These are phyloP conservation scores for Recurvomyces mirabilis DNA, from an alignment of 495 filamentous ascomycete genomes.

Conservation along the genomic window DNA sequence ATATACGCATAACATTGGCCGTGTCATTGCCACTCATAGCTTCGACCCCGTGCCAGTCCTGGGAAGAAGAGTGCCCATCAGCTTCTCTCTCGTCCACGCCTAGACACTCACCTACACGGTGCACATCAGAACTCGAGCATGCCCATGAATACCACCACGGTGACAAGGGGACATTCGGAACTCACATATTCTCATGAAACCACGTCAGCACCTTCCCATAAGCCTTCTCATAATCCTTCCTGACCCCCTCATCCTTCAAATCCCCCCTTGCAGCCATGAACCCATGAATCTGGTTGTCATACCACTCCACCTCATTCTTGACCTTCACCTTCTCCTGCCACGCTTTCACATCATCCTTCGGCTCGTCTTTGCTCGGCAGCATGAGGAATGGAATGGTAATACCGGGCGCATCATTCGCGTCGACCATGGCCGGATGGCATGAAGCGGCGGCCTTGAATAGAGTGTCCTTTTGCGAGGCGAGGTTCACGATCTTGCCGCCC, in stretches of 20 bases:
- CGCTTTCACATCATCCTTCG: constrained; percentile 58
- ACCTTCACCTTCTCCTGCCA: constrained; percentile 57
- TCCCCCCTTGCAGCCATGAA: constrained; percentile 76
- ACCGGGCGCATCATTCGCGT: constrained; percentile 48
- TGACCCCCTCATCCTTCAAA: constrained; percentile 53
- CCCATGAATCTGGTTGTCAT: constrained; percentile 71
- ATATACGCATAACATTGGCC: no score
- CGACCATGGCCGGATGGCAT: constrained; percentile 81
- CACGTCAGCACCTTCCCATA: constrained; percentile 67
- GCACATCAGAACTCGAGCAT: no score
- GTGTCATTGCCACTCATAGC: no score
- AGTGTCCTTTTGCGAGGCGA: constrained; percentile 46
- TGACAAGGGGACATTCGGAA: no score
- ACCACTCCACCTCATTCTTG: constrained; percentile 69
- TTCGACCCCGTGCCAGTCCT: no score
- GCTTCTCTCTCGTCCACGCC: no score
- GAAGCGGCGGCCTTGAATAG: constrained; percentile 60
- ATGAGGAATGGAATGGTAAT: constrained; percentile 33
- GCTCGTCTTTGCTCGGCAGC: constrained; percentile 34
- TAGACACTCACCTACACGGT: no score
- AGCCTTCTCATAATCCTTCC: constrained; percentile 66
- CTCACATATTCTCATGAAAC: constrained; percentile 61
- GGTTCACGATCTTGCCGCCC: constrained; percentile 63
- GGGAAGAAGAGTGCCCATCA: no score
- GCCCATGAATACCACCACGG: no score